Evolutionary conservation across 139 green algal genomes (phyloP), one percentile per base, ranked within the genome.

Genomic region (Ulvella scutata): DNA sequence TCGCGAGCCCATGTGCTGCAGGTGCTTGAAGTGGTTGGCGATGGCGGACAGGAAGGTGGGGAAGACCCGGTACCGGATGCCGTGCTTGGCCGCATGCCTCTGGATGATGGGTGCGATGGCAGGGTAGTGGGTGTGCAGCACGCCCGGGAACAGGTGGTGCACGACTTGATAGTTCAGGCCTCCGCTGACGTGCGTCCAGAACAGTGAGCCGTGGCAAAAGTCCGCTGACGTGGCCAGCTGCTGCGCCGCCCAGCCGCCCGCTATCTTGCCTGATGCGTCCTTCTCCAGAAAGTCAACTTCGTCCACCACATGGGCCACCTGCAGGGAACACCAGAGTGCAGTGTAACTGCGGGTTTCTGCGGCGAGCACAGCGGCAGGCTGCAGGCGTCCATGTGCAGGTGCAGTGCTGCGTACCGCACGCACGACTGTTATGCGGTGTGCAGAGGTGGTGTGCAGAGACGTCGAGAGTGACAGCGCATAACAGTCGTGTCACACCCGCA

Each of bases 81-180:
- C 77, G n/a, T 79, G 76, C 77, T 84, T 78, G 34, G 78, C 38
- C 59, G 77, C 83, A 62, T 84, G 79, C 29, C 87, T 73, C 72
- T 75, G 60, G 3, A 90, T 81, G 35, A 90, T 88, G 13, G 80
- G 81, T 3, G 81, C 77, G 34, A 89, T 88, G 79, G 79, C 80
- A 20, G 84, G 84, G 62, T 87, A 88, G 75, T 88, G 82, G 20
- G 77, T 77, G 75, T 85, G 81, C 43, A 76, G 84, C n/a, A 88
- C 74, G 38, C 72, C 73, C 72, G 84, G 84, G 75, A 89, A 88
- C 17, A 90, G 73, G 77, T 88, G 81, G 75, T 89, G 82, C 43
- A 85, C 83, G 26, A 87, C 79, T 79, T 88, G 83, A 78, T 90
- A 89, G 75, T 89, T 92, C 37, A 92, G 80, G 29, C 87, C 87